Base-by-base conservation (phyloP, 2,329 filamentous ascomycete genomes). In the Fusarium nygamai region DNA sequence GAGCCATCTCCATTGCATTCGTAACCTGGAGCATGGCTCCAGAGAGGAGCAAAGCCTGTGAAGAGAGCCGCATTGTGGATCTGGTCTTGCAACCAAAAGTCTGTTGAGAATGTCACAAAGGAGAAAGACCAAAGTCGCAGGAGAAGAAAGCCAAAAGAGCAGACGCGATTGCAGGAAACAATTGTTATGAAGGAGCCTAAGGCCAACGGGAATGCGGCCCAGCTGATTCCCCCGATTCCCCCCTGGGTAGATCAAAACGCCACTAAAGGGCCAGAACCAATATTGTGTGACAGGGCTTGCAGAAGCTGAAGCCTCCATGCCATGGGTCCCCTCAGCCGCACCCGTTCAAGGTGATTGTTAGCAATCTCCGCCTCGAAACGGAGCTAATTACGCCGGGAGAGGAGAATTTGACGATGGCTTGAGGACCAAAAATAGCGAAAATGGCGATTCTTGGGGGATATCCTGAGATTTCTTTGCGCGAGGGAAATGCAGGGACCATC, bases 301-400 rank as follows among this genome's bases (percentile, higher is more conserved):
- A 59, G 41, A 27, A 48, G 56, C 56, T 59, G 56, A 59, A 59
- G 20, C 31, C 20, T 16, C 0, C 56, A 59, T 50, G 8, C 41
- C 56, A 50, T 46, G 14, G 17, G n/a, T 58, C 56, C 19, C 4
- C 2, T 58, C 56, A 58, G 56, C 56, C 29, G 39, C 56, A 58
- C 38, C 56, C 31, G 22, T 20, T 53, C 19, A 8, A 16, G 34
- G 5, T 41, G 51, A 6, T 7, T 7, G 10, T 48, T 9, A 16
- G 39, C 39, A 48, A 47, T 48, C 41, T 58, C 56, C 56, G 56
- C 29, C 3, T 34, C 17, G 4, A 5, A 27, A 36, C 31, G 56
- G 56, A 48, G 41, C 34, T 57, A 29, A 29, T 56, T 6, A 6
- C 34, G 3, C 12, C 16, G 6, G 0, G 19, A 20, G 39, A 4